Evolutionary conservation across 2,329 filamentous ascomycete genomes (phyloP), one percentile per base, ranked within the genome.

Genomic region (Plenodomus lindquistii): DNA sequence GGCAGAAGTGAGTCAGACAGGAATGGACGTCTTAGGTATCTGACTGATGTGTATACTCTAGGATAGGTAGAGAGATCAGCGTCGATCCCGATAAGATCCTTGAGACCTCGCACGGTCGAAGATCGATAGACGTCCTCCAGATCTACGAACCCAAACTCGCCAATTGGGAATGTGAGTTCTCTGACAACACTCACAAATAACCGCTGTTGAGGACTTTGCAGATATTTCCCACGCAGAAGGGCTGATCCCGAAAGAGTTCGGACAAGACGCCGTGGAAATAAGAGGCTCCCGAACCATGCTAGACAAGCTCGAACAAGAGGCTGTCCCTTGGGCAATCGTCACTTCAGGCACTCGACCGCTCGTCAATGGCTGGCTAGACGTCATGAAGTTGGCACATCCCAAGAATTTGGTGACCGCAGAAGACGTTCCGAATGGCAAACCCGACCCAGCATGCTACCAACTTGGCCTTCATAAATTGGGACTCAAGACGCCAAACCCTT

Each of bases 61-160:
- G 87, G n/a, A 82, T 92, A 57, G 92, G 88, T 41, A 80, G 82
- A 9, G 89, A 96, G 69, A 87, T 97, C 63, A 89, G 89, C 19
- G 86, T 97, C 18, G 84, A 90, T 57, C 89, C 90, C n/a, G 80
- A 86, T 40, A 83, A 87, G 38, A 97, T 99, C 62, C 81, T 97
- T 20, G 82, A 90, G 63, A 96, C 91, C 9, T 96, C 91, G 4
- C 94, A 99, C 73, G 94, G 94, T 53, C 85, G 93, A 50, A 81
- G 94, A 49, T 91, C 86, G 59, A 96, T 97, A 65, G 94, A 99
- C 63, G 85, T 88, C 2, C 80, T 99, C 49, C 83, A 83, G 69
- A 77, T 92, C 21, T 83, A 96, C 49, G 86, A 89, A 54, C 88
- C 91, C 15, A 85, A 89, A 60, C 90, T 91, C 69, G 94, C 94